A percentile compares a stretch with the other conserved stretches of the same genome.
Evolutionary conservation across 306 rosid genomes (phyloP).

Genomic region (Luffa aegyptiaca): DNA sequence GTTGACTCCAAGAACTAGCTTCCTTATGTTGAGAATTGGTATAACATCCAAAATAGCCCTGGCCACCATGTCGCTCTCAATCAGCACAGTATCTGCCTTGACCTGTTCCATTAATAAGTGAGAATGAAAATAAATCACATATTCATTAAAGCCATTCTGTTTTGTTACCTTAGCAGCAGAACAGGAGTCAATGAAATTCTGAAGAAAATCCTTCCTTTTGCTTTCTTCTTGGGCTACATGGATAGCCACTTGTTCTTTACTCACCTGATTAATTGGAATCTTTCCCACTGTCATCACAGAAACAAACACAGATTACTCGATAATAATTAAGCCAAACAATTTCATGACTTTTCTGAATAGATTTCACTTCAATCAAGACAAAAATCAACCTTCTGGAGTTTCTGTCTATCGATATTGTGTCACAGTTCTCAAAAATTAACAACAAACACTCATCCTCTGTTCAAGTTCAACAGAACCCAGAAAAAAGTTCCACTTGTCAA

Average conservation of each 20-base stretch:
- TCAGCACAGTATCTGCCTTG: conserved; percentile 49
- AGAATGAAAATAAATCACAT: not conserved
- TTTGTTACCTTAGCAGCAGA: conserved; percentile 44
- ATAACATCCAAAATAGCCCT: conserved; percentile 52
- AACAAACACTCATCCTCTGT: not conserved
- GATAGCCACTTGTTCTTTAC: conserved; percentile 46
- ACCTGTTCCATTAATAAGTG: conserved; percentile 31
- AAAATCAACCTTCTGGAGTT: not conserved
- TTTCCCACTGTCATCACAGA: conserved; percentile 53
- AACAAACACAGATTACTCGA: not conserved
- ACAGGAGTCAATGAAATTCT: conserved; percentile 47
- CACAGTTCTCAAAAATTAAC: not conserved
- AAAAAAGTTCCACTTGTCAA: not conserved
- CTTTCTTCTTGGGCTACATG: conserved; percentile 60
- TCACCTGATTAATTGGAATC: conserved; percentile 68
- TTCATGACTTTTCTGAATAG: not conserved
- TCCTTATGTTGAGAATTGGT: conserved; percentile 46
- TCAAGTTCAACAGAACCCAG: not conserved
- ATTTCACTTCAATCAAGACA: not conserved
- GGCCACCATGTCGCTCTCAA: conserved; percentile 54
- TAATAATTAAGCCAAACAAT: not conserved
- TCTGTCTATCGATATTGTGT: not conserved
- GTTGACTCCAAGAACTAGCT: conserved; percentile 50
- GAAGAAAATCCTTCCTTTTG: conserved; percentile 56
- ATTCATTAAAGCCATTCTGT: not conserved